Conservation (phyloP, 23 red algal species). For the Pyropia yezoensis region DNA sequence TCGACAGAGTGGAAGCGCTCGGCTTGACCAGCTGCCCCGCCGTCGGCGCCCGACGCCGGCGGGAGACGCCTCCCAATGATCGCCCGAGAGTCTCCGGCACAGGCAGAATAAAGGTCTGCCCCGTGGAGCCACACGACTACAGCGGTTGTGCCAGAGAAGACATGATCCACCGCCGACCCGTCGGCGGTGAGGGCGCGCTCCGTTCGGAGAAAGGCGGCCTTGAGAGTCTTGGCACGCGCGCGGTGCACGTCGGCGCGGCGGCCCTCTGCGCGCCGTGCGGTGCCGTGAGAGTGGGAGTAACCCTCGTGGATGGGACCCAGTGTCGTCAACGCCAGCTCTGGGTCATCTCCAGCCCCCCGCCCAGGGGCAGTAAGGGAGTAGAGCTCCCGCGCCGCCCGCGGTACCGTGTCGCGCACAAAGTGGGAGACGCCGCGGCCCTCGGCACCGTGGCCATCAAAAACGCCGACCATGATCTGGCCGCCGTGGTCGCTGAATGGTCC, state of each 20-base stretch:
- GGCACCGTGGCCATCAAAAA: constrained; percentile 61
- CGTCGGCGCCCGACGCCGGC: background rate
- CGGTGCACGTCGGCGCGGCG: background rate
- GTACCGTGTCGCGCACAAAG: constrained; percentile 40
- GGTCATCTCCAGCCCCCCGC: background rate
- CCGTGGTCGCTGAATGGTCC: constrained; percentile 22
- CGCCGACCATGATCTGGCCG: constrained; percentile 43
- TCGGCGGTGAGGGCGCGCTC: constrained; percentile 33
- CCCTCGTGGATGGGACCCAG: no score
- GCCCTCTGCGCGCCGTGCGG: background rate
- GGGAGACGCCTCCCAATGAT: constrained; percentile 48
- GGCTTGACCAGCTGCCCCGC: background rate
- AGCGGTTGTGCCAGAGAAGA: constrained; percentile 78
- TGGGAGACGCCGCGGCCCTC: constrained; percentile 54
- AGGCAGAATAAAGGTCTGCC: constrained; percentile 62
- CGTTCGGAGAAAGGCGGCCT: constrained; percentile 22
- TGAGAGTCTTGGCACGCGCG: constrained; percentile 3
- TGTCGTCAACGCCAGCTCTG: background rate
- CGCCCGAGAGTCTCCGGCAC: constrained; percentile 84
- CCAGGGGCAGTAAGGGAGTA: no score
- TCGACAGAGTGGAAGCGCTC: constrained; percentile 39
- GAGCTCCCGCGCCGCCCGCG: constrained; percentile 15
- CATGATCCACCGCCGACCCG: constrained; percentile 42
- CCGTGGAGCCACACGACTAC: constrained; percentile 68
- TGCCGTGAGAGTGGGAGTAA: no score